Evolutionary conservation across 2,329 filamentous ascomycete genomes (phyloP).

Genomic region (Teratosphaeria pseudoeucalypti): DNA sequence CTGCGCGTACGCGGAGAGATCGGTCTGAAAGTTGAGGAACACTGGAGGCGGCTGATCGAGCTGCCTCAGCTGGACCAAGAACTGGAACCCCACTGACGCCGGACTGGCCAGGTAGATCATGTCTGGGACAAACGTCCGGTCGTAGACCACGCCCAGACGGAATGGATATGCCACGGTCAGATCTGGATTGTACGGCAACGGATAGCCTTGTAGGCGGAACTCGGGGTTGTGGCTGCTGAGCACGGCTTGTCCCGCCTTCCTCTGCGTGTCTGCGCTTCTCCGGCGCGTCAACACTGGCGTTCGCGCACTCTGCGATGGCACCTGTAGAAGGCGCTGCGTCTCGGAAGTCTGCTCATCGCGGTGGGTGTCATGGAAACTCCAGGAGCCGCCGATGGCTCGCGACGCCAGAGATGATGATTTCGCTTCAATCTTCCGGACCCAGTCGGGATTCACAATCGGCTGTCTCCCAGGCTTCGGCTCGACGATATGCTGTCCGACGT

Average conservation of each 20-base stretch:
- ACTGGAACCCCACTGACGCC: conserved; percentile 59
- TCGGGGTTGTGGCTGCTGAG: conserved; percentile 35
- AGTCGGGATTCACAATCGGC: conserved; percentile 25
- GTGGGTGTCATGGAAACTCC: conserved; percentile 21
- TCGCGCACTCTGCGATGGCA: conserved; percentile 5
- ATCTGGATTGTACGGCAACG: conserved; percentile 61
- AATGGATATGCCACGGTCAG: conserved; percentile 61
- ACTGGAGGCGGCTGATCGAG: conserved; percentile 47
- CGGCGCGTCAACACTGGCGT: conserved; percentile 20
- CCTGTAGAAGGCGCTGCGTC: conserved; percentile 10
- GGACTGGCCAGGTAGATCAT: conserved; percentile 61
- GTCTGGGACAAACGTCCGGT: conserved; percentile 54
- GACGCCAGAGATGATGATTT: conserved; percentile 23
- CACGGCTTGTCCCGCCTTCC: conserved; percentile 19
- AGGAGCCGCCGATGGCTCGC: conserved; percentile 24
- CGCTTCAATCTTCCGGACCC: conserved; percentile 22
- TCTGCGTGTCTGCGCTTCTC: conserved; percentile 16
- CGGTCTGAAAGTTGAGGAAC: conserved; percentile 62
- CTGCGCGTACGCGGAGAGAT: conserved; percentile 57
- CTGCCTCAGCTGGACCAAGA: conserved; percentile 58
- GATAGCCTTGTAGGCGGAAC: conserved; percentile 53
- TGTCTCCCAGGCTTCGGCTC: conserved; percentile 16
- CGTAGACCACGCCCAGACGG: conserved; percentile 51
- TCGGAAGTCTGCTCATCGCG: conserved; percentile 13
- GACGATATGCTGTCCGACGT: conserved; percentile 44